These are phyloP conservation scores for Ceratobasidium sp. DNA, from an alignment of 1,284 basidiomycete genomes.

Conservation along the genomic window DNA sequence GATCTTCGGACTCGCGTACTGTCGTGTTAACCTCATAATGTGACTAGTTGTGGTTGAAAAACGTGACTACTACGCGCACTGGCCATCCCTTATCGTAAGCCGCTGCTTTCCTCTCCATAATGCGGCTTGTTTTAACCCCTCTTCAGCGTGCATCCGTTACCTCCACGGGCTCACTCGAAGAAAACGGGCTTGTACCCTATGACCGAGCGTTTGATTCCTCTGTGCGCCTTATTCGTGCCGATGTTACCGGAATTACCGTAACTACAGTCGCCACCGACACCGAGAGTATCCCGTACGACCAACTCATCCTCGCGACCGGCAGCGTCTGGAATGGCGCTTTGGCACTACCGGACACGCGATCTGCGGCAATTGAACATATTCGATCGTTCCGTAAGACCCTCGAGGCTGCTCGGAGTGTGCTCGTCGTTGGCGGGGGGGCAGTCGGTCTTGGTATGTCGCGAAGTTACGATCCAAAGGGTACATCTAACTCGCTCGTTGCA, in stretches of 20 bases:
- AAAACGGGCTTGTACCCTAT: conserved; percentile 60
- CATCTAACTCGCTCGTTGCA: conserved; percentile 20
- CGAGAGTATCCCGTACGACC: conserved; percentile 64
- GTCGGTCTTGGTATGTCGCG: conserved; percentile 68
- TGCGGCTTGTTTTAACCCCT: conserved; percentile 53
- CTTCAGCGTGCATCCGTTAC: conserved; percentile 60
- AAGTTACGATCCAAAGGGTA: conserved; percentile 32
- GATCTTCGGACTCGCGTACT: not conserved
- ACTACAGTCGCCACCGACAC: conserved; percentile 57
- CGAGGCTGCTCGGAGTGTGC: conserved; percentile 64
- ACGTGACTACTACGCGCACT: conserved; percentile 59
- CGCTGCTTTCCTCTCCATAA: not conserved
- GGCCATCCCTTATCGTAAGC: conserved; percentile 49
- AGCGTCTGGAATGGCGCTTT: conserved; percentile 67
- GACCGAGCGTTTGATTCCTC: conserved; percentile 54
- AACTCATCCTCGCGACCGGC: conserved; percentile 71
- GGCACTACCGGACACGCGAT: conserved; percentile 60
- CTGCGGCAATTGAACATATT: conserved; percentile 61
- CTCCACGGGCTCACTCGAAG: conserved; percentile 58
- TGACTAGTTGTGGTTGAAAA: conserved; percentile 60
- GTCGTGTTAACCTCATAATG: conserved; percentile 16
- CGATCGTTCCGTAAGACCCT: conserved; percentile 63
- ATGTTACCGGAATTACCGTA: conserved; percentile 60
- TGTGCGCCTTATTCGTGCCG: conserved; percentile 30
- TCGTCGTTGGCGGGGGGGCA: conserved; percentile 73